A percentile compares a stretch with the other conserved stretches of the same genome.
Conservation (phyloP, 495 filamentous ascomycete species). For the Lasiosphaeris hirsuta region DNA sequence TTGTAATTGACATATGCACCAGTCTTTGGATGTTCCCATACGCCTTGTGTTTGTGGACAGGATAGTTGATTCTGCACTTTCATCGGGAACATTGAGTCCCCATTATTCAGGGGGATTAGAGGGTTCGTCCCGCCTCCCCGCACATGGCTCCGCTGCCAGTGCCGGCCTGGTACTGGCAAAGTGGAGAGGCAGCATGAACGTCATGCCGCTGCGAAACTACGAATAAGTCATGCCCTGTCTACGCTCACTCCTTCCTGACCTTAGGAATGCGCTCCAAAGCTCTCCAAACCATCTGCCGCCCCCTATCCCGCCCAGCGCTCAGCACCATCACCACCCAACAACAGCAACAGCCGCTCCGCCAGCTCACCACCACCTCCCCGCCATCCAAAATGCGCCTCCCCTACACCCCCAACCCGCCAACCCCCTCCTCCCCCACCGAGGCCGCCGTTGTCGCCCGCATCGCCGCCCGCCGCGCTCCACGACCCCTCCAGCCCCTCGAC, state of each 20-base stretch:
- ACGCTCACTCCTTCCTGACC: not conserved
- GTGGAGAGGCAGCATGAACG: not conserved
- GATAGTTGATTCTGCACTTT: not conserved
- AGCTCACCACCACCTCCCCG: not conserved
- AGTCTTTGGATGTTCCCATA: no score
- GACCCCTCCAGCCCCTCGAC: conserved; percentile 66
- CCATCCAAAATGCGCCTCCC: conserved; percentile 63
- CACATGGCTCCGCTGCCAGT: conserved; percentile 6
- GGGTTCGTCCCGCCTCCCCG: conserved; percentile 10
- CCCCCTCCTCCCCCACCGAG: conserved; percentile 43
- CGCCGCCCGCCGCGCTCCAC: conserved; percentile 58
- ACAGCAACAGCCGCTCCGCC: not conserved
- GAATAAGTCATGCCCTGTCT: not conserved
- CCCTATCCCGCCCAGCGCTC: not conserved
- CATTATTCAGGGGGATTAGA: conserved; percentile 1
- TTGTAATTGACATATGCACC: no score
- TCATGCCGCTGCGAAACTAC: not conserved
- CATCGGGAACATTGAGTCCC: conserved; percentile 7
- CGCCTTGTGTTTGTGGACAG: not conserved
- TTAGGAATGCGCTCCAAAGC: not conserved
- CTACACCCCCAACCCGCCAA: conserved; percentile 60
- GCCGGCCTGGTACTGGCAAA: not conserved
- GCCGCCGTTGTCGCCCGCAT: conserved; percentile 59
- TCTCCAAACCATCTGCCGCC: not conserved
- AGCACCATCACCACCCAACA: not conserved